Conservation (phyloP, 2,329 filamentous ascomycete genomes). For the Sporothrix protearum region DNA sequence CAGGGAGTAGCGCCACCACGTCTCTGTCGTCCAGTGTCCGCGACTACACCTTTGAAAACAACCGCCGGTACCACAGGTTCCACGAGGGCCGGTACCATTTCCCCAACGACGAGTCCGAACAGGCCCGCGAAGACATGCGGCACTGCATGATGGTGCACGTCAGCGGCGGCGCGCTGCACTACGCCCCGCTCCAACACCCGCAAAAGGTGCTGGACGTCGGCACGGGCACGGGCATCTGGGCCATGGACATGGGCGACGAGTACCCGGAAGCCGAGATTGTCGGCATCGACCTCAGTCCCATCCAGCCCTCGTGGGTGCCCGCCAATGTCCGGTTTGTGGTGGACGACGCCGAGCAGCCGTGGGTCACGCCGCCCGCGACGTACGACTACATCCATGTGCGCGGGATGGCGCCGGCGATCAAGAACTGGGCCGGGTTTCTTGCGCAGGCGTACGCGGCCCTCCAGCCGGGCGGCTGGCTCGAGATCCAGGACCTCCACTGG, state of each 20-base stretch:
- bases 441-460: conserved; percentile 33
- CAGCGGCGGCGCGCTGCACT: conserved; percentile 48
- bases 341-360: conserved; percentile 47
- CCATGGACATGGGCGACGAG: conserved; percentile 29
- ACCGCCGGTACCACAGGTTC: conserved; percentile 33
- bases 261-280: conserved; percentile 41
- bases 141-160: conserved; percentile 51
- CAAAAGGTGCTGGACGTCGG: conserved; percentile 32
- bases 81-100: conserved; percentile 32
- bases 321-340: conserved; percentile 28
- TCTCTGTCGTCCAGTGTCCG: conserved; percentile 31
- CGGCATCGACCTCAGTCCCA: conserved; percentile 45
- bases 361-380: conserved; percentile 46
- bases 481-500: conserved; percentile 37
- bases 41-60: conserved; percentile 33
- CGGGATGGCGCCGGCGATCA: conserved; percentile 52
- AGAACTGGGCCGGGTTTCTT: conserved; percentile 42
- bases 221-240: conserved; percentile 33
- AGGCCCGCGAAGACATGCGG: conserved; percentile 47
- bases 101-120: conserved; percentile 44
- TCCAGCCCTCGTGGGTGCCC: conserved; percentile 47
- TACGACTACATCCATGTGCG: conserved; percentile 60
- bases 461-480: conserved; percentile 43
- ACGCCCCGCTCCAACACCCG: conserved; percentile 41
- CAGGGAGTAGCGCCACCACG: conserved; percentile 25